Base-by-base conservation (phyloP, 2,329 filamentous ascomycete genomes). In the Epichloe coenophiala region DNA sequence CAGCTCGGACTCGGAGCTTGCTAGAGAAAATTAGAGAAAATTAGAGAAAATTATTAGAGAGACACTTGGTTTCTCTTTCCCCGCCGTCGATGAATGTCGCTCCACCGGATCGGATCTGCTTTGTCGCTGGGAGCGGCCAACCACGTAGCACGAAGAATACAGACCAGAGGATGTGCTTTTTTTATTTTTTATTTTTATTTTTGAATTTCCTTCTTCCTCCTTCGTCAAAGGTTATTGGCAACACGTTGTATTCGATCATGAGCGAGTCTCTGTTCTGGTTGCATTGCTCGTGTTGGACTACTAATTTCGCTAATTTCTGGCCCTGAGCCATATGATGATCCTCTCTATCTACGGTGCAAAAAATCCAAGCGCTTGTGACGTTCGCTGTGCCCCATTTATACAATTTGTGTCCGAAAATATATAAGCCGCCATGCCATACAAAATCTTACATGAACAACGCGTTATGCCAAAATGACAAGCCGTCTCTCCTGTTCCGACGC, bases 1-100 rank as follows among this genome's bases (percentile, higher is more conserved):
- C n/a, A n/a, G n/a, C 57, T 59, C 57, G 57, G 59, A 57, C 54
- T 57, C 53, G 55, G 56, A 59, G 48, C 42, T 47, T 49, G 41
- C 19, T 4, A 11, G 8, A 31, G 19, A 11, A 1, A 21, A 1
- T 21, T 1, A 4, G 21, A 21, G 21, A 21, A 4, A 5, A n/a
- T n/a, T n/a, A n/a, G n/a, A n/a, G n/a, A n/a, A n/a, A n/a, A n/a
- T n/a, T n/a, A n/a, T n/a, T n/a, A n/a, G n/a, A n/a, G n/a, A n/a
- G n/a, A n/a, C n/a, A n/a, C 19, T 21, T 21, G 1, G 19, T 21
- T 21, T 21, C 19, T 9, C n/a, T 3, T 33, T 15, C 36, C 19
- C 7, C 5, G 38, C 21, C 36, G 46, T 31, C 21, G 19, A 13
- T 5, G 9, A 19, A 9, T 35, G 41, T 33, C 21, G 35, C 45